phyloP scores from a whole-genome alignment of 2,329 filamentous ascomycete genomes.

The Aureobasidium namibiae region DNA sequence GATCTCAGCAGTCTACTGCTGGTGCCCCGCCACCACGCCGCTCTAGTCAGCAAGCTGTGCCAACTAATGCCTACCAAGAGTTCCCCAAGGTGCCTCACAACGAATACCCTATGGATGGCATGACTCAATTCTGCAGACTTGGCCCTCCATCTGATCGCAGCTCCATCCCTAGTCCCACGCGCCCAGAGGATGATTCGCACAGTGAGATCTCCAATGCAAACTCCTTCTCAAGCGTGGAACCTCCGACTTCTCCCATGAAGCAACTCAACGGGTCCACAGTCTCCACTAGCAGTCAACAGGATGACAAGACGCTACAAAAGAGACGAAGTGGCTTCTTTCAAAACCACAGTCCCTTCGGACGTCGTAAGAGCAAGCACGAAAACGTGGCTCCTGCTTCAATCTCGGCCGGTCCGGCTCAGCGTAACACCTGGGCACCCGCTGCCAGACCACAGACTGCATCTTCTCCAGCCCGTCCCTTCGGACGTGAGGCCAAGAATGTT shows the following conservation, averaged over 20 bases:
- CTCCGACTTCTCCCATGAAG: constrained; percentile 70
- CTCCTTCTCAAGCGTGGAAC: constrained; percentile 80
- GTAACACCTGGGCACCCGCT: constrained; percentile 45
- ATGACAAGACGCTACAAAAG: constrained; percentile 60
- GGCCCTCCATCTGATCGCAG: constrained; percentile 62
- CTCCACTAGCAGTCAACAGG: constrained; percentile 28
- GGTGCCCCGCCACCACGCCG: constrained; percentile 12
- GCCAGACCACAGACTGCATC: constrained; percentile 10
- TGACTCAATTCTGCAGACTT: constrained; percentile 92
- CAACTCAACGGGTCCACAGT: constrained; percentile 30
- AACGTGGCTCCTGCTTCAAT: constrained; percentile 50
- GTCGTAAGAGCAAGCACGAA: constrained; percentile 70
- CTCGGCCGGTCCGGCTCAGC: constrained; percentile 30
- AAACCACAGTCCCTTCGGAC: constrained; percentile 82
- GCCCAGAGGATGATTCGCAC: constrained; percentile 70
- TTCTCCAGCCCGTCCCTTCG: constrained; percentile 14
- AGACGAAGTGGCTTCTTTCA: constrained; percentile 84
- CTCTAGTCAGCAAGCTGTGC: constrained; percentile 13
- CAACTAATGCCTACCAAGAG: constrained; percentile 50
- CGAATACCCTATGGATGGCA: constrained; percentile 87
- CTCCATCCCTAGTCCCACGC: constrained; percentile 57
- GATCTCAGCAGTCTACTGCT: constrained; percentile 6
- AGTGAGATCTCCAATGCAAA: constrained; percentile 88
- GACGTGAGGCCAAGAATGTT: constrained; percentile 19
- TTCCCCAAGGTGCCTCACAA: constrained; percentile 74